phyloP scores from a whole-genome alignment of 495 filamentous ascomycete species.

The Trypethelium eluteriae region DNA sequence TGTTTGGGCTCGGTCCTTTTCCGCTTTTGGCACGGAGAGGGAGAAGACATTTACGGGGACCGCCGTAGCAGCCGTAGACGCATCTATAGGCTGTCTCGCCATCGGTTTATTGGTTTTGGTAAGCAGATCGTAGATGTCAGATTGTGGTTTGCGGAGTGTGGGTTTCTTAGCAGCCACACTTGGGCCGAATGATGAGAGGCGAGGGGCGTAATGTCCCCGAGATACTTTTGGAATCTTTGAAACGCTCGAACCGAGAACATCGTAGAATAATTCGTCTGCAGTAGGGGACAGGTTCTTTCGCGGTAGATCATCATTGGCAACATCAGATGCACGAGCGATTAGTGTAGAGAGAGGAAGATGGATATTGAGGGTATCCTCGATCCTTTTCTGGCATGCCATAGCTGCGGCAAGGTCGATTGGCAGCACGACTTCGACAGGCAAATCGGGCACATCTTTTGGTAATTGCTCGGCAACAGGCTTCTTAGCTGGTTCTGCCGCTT shows the following conservation, averaged over 20 bases:
- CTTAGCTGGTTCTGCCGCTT: constrained; percentile 35
- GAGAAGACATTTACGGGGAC: constrained; percentile 70
- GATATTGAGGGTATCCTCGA: constrained; percentile 66
- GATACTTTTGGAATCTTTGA: constrained; percentile 45
- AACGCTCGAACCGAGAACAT: constrained; percentile 66
- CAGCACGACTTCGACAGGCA: constrained; percentile 52
- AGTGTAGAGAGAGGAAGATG: constrained; percentile 80
- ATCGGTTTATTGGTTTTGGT: constrained; percentile 41
- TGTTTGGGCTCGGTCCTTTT: constrained; percentile 68
- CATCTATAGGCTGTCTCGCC: constrained; percentile 27
- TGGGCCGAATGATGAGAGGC: constrained; percentile 40
- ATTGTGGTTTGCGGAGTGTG: constrained; percentile 30
- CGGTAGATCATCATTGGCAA: constrained; percentile 82
- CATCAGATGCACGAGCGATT: constrained; percentile 68
- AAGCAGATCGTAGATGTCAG: constrained; percentile 75
- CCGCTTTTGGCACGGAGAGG: constrained; percentile 62
- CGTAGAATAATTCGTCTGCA: constrained; percentile 77
- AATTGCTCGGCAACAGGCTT: constrained; percentile 42
- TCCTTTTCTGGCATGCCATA: constrained; percentile 66
- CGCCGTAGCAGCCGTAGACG: constrained; percentile 24
- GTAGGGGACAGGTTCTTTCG: constrained; percentile 53
- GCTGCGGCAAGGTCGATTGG: constrained; percentile 72
- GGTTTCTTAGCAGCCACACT: constrained; percentile 26
- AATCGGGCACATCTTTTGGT: constrained; percentile 37
- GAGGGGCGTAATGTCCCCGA: constrained; percentile 60